These are phyloP conservation scores for Globisporangium megalacanthum DNA, from an alignment of 352 stramenopile species.

Conservation along the genomic window DNA sequence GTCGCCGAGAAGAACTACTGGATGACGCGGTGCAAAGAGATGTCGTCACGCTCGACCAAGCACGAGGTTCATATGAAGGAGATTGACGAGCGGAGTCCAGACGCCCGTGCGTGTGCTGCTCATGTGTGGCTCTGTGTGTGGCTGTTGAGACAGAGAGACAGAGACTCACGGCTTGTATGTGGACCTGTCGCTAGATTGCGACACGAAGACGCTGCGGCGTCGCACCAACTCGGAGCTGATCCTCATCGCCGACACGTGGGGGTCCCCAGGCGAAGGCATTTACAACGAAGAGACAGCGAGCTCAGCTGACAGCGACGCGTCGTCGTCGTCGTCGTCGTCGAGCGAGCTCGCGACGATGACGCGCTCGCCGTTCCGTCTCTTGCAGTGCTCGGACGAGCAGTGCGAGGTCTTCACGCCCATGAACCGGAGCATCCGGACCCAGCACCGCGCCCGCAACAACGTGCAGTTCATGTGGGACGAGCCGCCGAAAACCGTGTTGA, in stretches of 20 bases:
- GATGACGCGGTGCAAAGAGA: constrained; percentile 82
- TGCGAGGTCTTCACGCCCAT: constrained; percentile 84
- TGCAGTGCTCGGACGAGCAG: constrained; percentile 86
- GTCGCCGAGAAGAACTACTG: constrained; percentile 88
- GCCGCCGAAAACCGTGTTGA: constrained; percentile 67
- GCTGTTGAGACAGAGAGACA: background rate
- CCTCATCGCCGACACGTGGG: constrained; percentile 74
- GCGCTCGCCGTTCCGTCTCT: constrained; percentile 64
- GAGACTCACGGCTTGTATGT: background rate
- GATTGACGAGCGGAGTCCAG: constrained; percentile 18
- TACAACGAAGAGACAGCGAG: constrained; percentile 62
- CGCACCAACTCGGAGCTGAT: constrained; percentile 84
- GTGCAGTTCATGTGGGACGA: constrained; percentile 89
- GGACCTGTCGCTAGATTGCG: constrained; percentile 20
- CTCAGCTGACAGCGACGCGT: constrained; percentile 37
- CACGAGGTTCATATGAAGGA: constrained; percentile 6
- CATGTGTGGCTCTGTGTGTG: background rate
- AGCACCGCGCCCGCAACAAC: constrained; percentile 83
- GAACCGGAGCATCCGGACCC: constrained; percentile 83
- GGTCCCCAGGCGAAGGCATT: constrained; percentile 63
- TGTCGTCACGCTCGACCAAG: constrained; percentile 20
- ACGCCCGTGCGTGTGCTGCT: background rate
- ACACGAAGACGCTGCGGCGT: constrained; percentile 48
- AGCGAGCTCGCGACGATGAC: constrained; percentile 29
- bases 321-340: constrained; percentile 32